Evolutionary conservation across 2,329 filamentous ascomycete species (phyloP).

Genomic region (Emmonsiellopsis sp.): DNA sequence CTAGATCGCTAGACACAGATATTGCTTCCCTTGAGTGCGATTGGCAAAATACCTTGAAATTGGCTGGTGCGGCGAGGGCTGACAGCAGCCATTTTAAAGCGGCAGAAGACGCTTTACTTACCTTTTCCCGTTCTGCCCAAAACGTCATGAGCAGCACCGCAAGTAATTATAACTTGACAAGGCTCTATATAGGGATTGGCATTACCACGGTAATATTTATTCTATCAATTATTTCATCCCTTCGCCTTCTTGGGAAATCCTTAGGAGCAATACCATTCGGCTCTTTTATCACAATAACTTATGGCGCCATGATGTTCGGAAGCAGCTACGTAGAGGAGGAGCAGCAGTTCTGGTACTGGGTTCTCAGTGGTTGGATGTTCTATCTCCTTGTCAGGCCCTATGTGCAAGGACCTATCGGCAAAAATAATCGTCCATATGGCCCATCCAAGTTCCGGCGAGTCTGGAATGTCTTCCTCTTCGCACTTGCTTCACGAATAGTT

Average conservation of each 20-base stretch:
- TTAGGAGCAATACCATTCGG: constrained; percentile 31
- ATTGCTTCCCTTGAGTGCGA: constrained; percentile 57
- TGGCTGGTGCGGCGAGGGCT: constrained; percentile 11
- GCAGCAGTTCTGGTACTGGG: constrained; percentile 98
- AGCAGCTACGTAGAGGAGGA: constrained; percentile 98
- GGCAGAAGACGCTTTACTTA: constrained; percentile 18
- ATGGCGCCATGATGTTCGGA: constrained; percentile 90
- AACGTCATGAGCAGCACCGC: constrained; percentile 76
- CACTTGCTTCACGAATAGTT: constrained; percentile 56
- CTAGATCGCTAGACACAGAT: constrained; percentile 14
- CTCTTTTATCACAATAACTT: constrained; percentile 47
- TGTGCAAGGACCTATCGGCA: neutral
- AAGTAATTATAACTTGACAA: constrained; percentile 75
- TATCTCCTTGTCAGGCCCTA: constrained; percentile 36
- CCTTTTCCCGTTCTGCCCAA: constrained; percentile 66
- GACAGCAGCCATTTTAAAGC: constrained; percentile 9
- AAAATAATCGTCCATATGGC: neutral
- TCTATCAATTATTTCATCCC: constrained; percentile 22
- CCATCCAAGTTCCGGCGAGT: neutral
- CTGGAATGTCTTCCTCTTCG: constrained; percentile 34
- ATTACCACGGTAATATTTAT: constrained; percentile 36
- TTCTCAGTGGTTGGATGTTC: constrained; percentile 42
- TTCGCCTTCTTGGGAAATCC: constrained; percentile 21
- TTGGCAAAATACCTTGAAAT: constrained; percentile 44
- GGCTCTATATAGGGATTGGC: constrained; percentile 23